Conservation (phyloP, 495 filamentous ascomycete genomes). For the Penicillium desertorum region DNA sequence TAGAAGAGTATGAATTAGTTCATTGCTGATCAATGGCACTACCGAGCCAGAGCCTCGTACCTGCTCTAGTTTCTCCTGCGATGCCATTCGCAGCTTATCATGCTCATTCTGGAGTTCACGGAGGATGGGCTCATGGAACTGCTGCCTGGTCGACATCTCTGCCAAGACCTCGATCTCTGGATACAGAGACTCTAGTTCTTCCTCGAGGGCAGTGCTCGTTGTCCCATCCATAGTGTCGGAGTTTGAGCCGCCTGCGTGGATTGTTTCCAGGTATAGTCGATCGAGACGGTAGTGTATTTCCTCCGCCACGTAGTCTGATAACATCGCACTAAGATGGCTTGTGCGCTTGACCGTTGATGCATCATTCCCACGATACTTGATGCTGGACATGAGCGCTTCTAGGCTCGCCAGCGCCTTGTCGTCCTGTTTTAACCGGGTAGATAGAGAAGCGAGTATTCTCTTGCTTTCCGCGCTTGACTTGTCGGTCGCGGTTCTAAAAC, state of each 20-base stretch:
- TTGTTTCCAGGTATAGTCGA: conserved; percentile 41
- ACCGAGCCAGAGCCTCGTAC: conserved; percentile 23
- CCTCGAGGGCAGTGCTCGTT: conserved; percentile 44
- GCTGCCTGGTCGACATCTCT: conserved; percentile 61
- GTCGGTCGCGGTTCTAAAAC: conserved; percentile 35
- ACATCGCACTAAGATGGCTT: conserved; percentile 26
- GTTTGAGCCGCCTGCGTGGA: conserved; percentile 14
- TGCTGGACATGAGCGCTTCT: conserved; percentile 31
- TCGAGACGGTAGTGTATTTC: conserved; percentile 48
- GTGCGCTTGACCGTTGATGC: conserved; percentile 32
- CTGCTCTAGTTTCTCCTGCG: conserved; percentile 37
- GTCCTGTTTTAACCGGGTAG: conserved; percentile 41
- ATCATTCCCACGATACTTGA: conserved; percentile 33
- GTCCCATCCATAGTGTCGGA: conserved; percentile 11
- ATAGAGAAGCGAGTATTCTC: conserved; percentile 36
- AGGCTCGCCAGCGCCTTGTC: conserved; percentile 35
- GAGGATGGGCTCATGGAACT: conserved; percentile 58
- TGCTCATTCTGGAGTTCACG: conserved; percentile 38
- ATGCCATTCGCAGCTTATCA: conserved; percentile 30
- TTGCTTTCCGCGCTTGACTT: conserved; percentile 35
- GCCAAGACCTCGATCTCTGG: conserved; percentile 62
- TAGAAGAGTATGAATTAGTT: conserved; percentile 18
- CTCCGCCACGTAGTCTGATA: conserved; percentile 37
- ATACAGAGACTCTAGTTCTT: conserved; percentile 62
- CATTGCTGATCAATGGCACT: neutral